These are phyloP conservation scores for Neurospora discreta DNA, from an alignment of 495 filamentous ascomycete species.

Conservation along the genomic window DNA sequence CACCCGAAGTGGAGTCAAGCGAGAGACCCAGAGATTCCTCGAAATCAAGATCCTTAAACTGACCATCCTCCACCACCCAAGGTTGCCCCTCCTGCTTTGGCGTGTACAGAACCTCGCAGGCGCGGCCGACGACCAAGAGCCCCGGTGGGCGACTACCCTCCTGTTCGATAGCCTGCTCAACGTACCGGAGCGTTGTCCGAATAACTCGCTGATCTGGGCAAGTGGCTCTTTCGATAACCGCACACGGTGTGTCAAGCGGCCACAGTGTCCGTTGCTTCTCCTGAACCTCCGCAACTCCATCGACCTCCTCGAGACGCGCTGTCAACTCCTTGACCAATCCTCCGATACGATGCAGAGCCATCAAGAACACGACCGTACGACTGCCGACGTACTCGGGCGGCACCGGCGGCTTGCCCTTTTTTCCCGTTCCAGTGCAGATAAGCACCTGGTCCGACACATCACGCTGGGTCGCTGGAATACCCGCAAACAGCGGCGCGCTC, in stretches of 20 bases:
- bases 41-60: slow-evolving; percentile 54
- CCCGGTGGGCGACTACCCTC: slow-evolving; percentile 86
- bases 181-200: slow-evolving; percentile 67
- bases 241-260: slow-evolving; percentile 62
- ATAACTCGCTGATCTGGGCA: slow-evolving; percentile 93
- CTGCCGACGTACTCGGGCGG: slow-evolving; percentile 68
- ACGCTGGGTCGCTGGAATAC: slow-evolving; percentile 78
- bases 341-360: slow-evolving; percentile 80
- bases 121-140: slow-evolving; percentile 74
- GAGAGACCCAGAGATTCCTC: slow-evolving; percentile 5
- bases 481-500: slow-evolving; percentile 77
- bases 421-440: slow-evolving; percentile 87
- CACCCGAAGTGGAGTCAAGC: neutral
- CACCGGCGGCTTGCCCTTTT: slow-evolving; percentile 73
- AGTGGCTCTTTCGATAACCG: slow-evolving; percentile 86
- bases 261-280: slow-evolving; percentile 27
- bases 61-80: slow-evolving; percentile 84
- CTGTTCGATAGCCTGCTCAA: slow-evolving; percentile 74
- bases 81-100: slow-evolving; percentile 36
- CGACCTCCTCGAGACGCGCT: slow-evolving; percentile 12
- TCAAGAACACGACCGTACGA: slow-evolving; percentile 87
- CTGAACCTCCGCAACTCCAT: neutral
- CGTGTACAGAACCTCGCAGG: slow-evolving; percentile 65
- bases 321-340: slow-evolving; percentile 60
- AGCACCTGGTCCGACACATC: slow-evolving; percentile 86